Conservation (phyloP, 2,329 filamentous ascomycete genomes). For the Geosmithia putterillii region DNA sequence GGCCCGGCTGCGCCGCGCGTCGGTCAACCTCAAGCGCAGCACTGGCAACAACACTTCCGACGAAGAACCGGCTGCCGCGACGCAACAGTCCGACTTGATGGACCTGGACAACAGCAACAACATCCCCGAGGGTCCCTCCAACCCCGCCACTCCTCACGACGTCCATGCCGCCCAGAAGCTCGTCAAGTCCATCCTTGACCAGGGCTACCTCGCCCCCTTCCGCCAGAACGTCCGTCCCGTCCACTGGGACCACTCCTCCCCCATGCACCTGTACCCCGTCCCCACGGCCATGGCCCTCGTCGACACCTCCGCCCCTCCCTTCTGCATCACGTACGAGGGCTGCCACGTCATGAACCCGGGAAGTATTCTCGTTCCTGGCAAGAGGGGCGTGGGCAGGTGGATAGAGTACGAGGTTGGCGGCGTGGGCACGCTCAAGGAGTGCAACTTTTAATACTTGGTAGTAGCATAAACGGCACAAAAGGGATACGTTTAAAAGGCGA, state of each 20-base stretch:
- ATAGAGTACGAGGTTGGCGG: conserved; percentile 69
- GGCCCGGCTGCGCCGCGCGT: conserved; percentile 62
- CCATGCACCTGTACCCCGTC: conserved; percentile 75
- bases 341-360: conserved; percentile 95
- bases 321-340: conserved; percentile 84
- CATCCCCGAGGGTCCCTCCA: neutral
- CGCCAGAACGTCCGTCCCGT: conserved; percentile 67
- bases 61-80: too few species aligned
- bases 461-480: neutral
- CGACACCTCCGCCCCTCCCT: conserved; percentile 70
- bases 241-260: conserved; percentile 74
- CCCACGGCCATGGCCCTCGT: conserved; percentile 75
- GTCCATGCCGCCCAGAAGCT: conserved; percentile 57
- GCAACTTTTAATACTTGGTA: conserved; percentile 34
- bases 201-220: conserved; percentile 82
- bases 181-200: conserved; percentile 84
- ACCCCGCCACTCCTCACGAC: conserved; percentile 22
- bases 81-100: conserved; percentile 25
- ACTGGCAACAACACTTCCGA: too few species aligned
- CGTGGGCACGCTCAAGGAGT: conserved; percentile 51
- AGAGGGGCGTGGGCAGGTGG: conserved; percentile 64
- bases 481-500: neutral
- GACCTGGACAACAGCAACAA: conserved; percentile 21
- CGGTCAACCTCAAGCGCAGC: conserved; percentile 54
- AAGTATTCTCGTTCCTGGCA: conserved; percentile 55